Evolutionary conservation across 306 rosid genomes (phyloP).

Genomic region (Gastrolobium bilobum): DNA sequence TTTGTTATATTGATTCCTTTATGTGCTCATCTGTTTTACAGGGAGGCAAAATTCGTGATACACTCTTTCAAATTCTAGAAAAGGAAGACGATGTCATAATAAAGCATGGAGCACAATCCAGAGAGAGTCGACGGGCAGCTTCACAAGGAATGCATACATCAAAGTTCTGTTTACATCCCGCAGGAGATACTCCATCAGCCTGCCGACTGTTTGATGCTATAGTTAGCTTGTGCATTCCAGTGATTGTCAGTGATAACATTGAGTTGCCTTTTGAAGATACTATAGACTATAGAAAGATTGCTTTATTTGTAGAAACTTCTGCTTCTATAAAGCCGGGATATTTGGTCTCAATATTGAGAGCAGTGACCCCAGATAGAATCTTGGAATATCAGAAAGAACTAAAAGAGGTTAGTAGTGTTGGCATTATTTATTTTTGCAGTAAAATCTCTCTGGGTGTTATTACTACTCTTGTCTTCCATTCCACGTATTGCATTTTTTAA

Average conservation of each 20-base stretch:
- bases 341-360: slow-evolving; percentile 74
- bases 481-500: slow-evolving; percentile 38
- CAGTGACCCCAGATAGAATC: slow-evolving; percentile 62
- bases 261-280: slow-evolving; percentile 97
- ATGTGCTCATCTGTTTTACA: slow-evolving; percentile 39
- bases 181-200: slow-evolving; percentile 99
- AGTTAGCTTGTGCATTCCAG: slow-evolving; percentile 94
- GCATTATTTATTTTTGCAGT: slow-evolving; percentile 12
- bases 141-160: slow-evolving; percentile 94
- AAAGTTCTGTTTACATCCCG: slow-evolving; percentile 93
- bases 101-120: slow-evolving; percentile 94
- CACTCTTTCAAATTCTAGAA: slow-evolving; percentile 81
- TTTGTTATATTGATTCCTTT: slow-evolving; percentile 33
- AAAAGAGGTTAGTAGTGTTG: slow-evolving; percentile 71
- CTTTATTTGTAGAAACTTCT: slow-evolving; percentile 77
- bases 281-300: slow-evolving; percentile 85
- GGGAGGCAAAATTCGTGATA: slow-evolving; percentile 96
- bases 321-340: slow-evolving; percentile 75
- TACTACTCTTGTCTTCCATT: slow-evolving; percentile 22
- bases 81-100: slow-evolving; percentile 74
- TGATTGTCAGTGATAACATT: slow-evolving; percentile 80
- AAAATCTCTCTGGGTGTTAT: background rate
- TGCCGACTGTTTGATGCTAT: slow-evolving; percentile 95
- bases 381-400: slow-evolving; percentile 84
- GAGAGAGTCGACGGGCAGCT: slow-evolving; percentile 93